These are phyloP conservation scores for Podospora comata DNA, from an alignment of 495 filamentous ascomycete species.

Conservation along the genomic window DNA sequence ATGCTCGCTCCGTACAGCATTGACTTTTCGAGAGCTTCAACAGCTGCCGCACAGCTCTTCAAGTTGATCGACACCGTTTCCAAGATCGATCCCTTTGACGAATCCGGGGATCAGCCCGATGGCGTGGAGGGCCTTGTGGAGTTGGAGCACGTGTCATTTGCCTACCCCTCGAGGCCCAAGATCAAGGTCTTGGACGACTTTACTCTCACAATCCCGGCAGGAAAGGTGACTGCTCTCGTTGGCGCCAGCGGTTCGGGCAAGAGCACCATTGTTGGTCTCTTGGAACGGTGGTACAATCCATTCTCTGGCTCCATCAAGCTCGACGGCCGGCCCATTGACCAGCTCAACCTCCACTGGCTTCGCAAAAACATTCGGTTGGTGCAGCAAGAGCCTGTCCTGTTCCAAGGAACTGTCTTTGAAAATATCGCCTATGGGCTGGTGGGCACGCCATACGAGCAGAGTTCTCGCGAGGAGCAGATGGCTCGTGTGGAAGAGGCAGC, in stretches of 20 bases:
- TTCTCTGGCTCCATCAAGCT: constrained; percentile 48
- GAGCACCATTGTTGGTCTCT: constrained; percentile 82
- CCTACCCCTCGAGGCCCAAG: constrained; percentile 85
- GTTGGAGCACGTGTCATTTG: constrained; percentile 73
- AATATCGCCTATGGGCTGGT: constrained; percentile 61
- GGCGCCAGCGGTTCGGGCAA: constrained; percentile 60
- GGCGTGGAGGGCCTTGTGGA: constrained; percentile 72
- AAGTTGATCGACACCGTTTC: constrained; percentile 81
- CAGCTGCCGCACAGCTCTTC: constrained; percentile 86
- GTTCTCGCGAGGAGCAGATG: constrained; percentile 46
- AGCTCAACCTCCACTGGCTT: constrained; percentile 60
- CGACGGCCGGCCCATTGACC: constrained; percentile 51
- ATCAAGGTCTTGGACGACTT: constrained; percentile 77
- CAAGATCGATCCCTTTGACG: constrained; percentile 70
- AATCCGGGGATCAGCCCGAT: constrained; percentile 66
- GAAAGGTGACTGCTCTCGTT: constrained; percentile 80
- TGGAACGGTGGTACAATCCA: constrained; percentile 88
- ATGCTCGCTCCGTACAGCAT: constrained; percentile 79
- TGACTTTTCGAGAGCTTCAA: constrained; percentile 68
- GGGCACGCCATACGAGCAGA: constrained; percentile 53
- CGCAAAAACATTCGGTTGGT: constrained; percentile 63
- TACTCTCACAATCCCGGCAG: constrained; percentile 69
- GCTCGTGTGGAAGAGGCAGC: constrained; percentile 55
- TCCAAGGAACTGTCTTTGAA: constrained; percentile 64
- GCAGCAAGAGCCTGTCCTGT: constrained; percentile 66